These are phyloP conservation scores for Coix lacrymajobi DNA, from an alignment of 176 grass and related monocot genomes.

Conservation along the genomic window DNA sequence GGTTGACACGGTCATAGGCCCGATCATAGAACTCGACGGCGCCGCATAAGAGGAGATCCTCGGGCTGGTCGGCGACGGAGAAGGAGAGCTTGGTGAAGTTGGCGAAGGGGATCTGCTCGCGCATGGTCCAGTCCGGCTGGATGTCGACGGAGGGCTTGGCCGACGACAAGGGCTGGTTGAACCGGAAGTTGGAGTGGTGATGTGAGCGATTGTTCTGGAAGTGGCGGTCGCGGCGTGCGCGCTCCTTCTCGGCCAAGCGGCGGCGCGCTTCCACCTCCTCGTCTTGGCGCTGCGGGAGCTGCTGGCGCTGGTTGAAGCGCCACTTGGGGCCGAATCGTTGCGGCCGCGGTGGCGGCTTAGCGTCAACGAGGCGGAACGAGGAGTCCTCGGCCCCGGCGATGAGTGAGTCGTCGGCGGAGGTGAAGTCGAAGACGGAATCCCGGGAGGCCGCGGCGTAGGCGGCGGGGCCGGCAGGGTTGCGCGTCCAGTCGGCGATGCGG, in stretches of 20 bases:
- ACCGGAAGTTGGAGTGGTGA: constrained; percentile 11
- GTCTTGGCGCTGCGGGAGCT: constrained; percentile 79
- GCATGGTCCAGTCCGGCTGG: constrained; percentile 88
- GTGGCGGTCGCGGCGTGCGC: constrained; percentile 70
- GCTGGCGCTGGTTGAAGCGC: constrained; percentile 63
- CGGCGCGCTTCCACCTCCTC: constrained; percentile 85
- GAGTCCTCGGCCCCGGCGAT: constrained; percentile 52
- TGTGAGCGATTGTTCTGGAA: constrained; percentile 46
- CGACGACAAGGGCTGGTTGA: constrained; percentile 33
- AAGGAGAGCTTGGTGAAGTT: constrained; percentile 89
- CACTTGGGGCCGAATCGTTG: constrained; percentile 74
- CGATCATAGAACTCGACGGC: constrained; percentile 72
- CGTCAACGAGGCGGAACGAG: constrained; percentile 68
- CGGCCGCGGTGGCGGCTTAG: constrained; percentile 52
- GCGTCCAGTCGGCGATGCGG: constrained; percentile 84
- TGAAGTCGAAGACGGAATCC: constrained; percentile 77
- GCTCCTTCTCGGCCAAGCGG: constrained; percentile 74
- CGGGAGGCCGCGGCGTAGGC: constrained; percentile 45
- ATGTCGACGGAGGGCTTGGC: constrained; percentile 76
- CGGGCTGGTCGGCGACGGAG: constrained; percentile 67
- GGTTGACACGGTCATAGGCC: constrained; percentile 67
- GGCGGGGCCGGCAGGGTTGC: constrained; percentile 31
- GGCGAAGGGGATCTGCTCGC: constrained; percentile 85
- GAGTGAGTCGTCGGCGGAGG: constrained; percentile 64
- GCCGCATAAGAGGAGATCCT: constrained; percentile 68